Percentiles rank a stretch among this genome's conserved stretches.
These are phyloP conservation scores for Agaricus blazei DNA, from an alignment of 768 basidiomycete species.

Conservation along the genomic window DNA sequence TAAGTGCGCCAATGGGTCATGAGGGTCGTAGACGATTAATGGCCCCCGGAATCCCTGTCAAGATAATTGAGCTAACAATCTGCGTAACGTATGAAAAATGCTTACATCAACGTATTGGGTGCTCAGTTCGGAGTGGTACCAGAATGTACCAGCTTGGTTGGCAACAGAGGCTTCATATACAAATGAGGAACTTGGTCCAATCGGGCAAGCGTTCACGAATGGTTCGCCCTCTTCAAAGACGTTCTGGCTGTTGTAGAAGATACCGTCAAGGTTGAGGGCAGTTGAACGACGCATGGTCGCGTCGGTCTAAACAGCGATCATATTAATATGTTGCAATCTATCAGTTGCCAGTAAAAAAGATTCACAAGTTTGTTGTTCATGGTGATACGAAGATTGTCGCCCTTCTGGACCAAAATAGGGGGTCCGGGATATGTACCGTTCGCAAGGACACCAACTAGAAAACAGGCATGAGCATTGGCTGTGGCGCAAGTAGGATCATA, in stretches of 20 bases:
- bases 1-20: constrained; percentile 17
- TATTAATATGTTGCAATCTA: constrained; percentile 33
- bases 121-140: constrained; percentile 18
- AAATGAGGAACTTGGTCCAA: constrained; percentile 34
- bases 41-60: constrained; percentile 37
- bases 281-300: constrained; percentile 37
- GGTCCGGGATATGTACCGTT: constrained; percentile 26
- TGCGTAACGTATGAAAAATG: background rate
- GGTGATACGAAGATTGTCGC: constrained; percentile 1
- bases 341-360: constrained; percentile 19
- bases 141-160: constrained; percentile 21
- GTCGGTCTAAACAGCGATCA: constrained; percentile 40
- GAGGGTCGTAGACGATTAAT: constrained; percentile 30
- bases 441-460: constrained; percentile 20
- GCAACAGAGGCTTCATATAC: constrained; percentile 31
- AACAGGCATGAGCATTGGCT: background rate
- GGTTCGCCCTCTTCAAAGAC: constrained; percentile 12
- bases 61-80: background rate
- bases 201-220: constrained; percentile 43
- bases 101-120: constrained; percentile 9
- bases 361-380: constrained; percentile 19
- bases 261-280: constrained; percentile 39
- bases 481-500: too few species aligned
- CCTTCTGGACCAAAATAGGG: constrained; percentile 25
- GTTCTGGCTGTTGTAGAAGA: constrained; percentile 15